Evolutionary conservation across 495 filamentous ascomycete species (phyloP), one percentile per base, ranked within the genome.

Genomic region (Opeltia flavorubescens): DNA sequence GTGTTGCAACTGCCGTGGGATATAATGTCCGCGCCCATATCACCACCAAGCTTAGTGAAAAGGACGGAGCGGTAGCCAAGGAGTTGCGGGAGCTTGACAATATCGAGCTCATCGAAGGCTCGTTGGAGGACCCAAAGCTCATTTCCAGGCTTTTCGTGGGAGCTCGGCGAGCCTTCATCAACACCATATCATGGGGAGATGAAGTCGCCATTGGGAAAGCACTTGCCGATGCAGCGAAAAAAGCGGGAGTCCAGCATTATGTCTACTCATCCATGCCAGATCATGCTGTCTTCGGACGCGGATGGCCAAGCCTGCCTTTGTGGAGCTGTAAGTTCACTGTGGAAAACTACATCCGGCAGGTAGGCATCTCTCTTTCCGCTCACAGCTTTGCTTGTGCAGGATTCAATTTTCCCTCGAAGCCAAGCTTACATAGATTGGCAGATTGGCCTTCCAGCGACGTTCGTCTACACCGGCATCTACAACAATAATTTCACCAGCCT

Each of bases 401-500:
- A 5, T 18, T 25, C 6, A 40, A 6, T 23, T n/a, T n/a, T n/a
- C n/a, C n/a, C n/a, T n/a, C n/a, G n/a, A n/a, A n/a, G n/a, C n/a
- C n/a, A n/a, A n/a, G n/a, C n/a, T n/a, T n/a, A n/a, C n/a, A n/a
- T n/a, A n/a, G n/a, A n/a, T n/a, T n/a, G n/a, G n/a, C 21, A 57
- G 59, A 74, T 93, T 38, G 83, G 77, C 2, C 66, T 95, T 6
- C 85, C 88, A 0, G 76, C 87, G 1, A 95, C 89, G 6, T 95
- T 95, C 53, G 78, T 95, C 51, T 96, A 95, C 60, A 83, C 87
- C 25, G 91, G 91, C 33, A 95, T 95, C 54, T 98, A 96, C 69
- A 94, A 95, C 66, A 96, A 98, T 63, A 98, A 98, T 62, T 98
- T 98, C 66, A 95, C 89, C 8, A 87, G 82, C 48, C 71, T 95